These are phyloP conservation scores for Datura wrightii DNA, from an alignment of 257 asterid genomes.

Conservation along the genomic window DNA sequence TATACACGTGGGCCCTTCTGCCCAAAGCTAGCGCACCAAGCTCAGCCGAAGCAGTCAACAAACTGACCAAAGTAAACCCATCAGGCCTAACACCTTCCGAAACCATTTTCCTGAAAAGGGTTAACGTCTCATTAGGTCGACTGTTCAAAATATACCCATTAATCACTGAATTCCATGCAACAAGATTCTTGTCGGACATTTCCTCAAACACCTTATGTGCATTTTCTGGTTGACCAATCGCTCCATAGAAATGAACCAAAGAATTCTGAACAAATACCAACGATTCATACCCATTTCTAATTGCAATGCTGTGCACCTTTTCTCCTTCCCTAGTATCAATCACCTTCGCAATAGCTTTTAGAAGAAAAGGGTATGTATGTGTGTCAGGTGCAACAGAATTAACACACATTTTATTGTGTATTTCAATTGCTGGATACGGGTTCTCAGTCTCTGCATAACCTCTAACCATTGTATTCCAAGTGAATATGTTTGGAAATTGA, in stretches of 20 bases:
- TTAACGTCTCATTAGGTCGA: conserved; percentile 68
- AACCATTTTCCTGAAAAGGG: conserved; percentile 56
- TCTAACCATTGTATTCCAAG: conserved; percentile 84
- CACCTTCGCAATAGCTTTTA: conserved; percentile 72
- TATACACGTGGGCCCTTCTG: conserved; percentile 65
- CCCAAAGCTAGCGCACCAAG: conserved; percentile 81
- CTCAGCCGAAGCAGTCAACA: conserved; percentile 81
- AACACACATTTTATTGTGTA: conserved; percentile 51
- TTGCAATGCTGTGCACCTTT: conserved; percentile 61
- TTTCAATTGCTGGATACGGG: conserved; percentile 63
- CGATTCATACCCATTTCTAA: conserved; percentile 73
- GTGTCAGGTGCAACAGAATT: conserved; percentile 58
- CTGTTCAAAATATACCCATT: conserved; percentile 70
- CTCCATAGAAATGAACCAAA: conserved; percentile 73
- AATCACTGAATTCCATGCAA: conserved; percentile 79
- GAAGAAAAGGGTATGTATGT: conserved; percentile 77
- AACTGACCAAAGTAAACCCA: conserved; percentile 83
- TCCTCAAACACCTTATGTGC: conserved; percentile 65
- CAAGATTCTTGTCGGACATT: conserved; percentile 67
- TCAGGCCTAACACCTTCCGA: conserved; percentile 64
- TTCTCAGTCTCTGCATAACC: conserved; percentile 83
- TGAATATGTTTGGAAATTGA: conserved; percentile 64
- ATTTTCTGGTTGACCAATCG: conserved; percentile 62
- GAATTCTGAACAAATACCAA: conserved; percentile 81
- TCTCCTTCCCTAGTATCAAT: conserved; percentile 66